phyloP scores from a whole-genome alignment of 1,284 basidiomycete genomes.

The Ganoderma multipileum region DNA sequence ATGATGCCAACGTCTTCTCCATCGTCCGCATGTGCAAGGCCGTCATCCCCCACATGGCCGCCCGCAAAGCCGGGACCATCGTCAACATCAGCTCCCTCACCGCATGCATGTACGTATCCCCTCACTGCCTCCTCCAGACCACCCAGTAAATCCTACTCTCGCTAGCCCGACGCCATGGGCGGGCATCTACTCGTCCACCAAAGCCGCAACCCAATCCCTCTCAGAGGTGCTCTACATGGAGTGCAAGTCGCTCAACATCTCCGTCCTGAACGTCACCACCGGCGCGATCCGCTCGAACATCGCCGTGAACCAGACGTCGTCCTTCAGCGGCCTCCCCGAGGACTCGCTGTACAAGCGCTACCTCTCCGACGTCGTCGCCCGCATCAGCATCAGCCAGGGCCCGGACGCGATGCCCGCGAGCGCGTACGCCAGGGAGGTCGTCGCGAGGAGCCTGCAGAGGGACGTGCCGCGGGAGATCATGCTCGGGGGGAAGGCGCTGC shows the following conservation, averaged over 20 bases:
- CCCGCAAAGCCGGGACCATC: slow-evolving; percentile 64
- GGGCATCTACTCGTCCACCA: slow-evolving; percentile 70
- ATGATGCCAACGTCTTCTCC: slow-evolving; percentile 72
- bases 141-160: not conserved
- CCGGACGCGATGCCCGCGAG: slow-evolving; percentile 53
- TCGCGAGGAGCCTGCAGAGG: slow-evolving; percentile 46
- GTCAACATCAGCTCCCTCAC: slow-evolving; percentile 78
- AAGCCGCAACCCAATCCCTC: slow-evolving; percentile 68
- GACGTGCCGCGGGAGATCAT: slow-evolving; percentile 2
- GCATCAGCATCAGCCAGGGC: slow-evolving; percentile 60
- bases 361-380: slow-evolving; percentile 57
- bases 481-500: slow-evolving; percentile 19
- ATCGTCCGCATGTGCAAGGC: slow-evolving; percentile 67
- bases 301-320: slow-evolving; percentile 51
- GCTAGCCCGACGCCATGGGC: slow-evolving; percentile 72
- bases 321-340: slow-evolving; percentile 50
- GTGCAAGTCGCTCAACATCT: slow-evolving; percentile 62
- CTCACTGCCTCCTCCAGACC: not conserved
- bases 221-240: slow-evolving; percentile 76
- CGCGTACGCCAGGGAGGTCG: slow-evolving; percentile 58
- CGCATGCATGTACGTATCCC: slow-evolving; percentile 62
- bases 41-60: slow-evolving; percentile 75
- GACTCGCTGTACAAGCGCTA: slow-evolving; percentile 59
- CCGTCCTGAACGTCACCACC: slow-evolving; percentile 68
- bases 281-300: slow-evolving; percentile 67